Percentiles rank a stretch among this genome's conserved stretches.
Conservation (phyloP, 73 alveolate genomes). For the Paramecium biaurelia region DNA sequence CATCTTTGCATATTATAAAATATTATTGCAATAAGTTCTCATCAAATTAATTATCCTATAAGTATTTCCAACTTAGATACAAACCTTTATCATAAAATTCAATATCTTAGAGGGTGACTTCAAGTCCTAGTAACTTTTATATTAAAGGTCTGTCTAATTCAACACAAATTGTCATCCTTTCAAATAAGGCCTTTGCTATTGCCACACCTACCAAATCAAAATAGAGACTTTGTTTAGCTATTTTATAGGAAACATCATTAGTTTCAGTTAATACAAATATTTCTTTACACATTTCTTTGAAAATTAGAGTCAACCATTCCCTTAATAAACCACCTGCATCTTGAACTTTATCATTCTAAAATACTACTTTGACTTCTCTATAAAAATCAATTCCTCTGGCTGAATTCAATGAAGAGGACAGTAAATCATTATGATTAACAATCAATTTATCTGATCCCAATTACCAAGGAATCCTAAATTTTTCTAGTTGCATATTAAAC, state of each 20-base stretch:
- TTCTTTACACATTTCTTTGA: constrained; percentile 49
- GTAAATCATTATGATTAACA: constrained; percentile 4
- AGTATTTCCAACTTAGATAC: constrained; percentile 7
- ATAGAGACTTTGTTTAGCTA: constrained; percentile 8
- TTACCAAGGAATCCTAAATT: constrained; percentile 63
- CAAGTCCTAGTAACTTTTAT: constrained; percentile 79
- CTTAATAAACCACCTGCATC: constrained; percentile 77
- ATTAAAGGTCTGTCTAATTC: constrained; percentile 80
- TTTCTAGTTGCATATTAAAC: constrained; percentile 54
- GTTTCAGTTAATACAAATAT: constrained; percentile 56
- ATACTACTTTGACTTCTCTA: constrained; percentile 66
- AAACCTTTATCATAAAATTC: constrained; percentile 67
- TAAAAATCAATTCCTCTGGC: constrained; percentile 23
- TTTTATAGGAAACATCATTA: constrained; percentile 61
- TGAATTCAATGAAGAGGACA: background rate
- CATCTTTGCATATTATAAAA: constrained; percentile 4
- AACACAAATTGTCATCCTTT: constrained; percentile 85
- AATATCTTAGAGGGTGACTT: constrained; percentile 73
- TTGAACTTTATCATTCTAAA: constrained; percentile 68
- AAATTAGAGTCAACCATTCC: constrained; percentile 65
- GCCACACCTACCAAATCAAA: constrained; percentile 88
- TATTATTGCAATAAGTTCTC: background rate
- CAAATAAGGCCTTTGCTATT: constrained; percentile 87
- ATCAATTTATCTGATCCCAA: constrained; percentile 37
- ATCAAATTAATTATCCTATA: background rate